Base-by-base conservation (phyloP, 179 eudicot genomes). In the Drosera spatulata region DNA sequence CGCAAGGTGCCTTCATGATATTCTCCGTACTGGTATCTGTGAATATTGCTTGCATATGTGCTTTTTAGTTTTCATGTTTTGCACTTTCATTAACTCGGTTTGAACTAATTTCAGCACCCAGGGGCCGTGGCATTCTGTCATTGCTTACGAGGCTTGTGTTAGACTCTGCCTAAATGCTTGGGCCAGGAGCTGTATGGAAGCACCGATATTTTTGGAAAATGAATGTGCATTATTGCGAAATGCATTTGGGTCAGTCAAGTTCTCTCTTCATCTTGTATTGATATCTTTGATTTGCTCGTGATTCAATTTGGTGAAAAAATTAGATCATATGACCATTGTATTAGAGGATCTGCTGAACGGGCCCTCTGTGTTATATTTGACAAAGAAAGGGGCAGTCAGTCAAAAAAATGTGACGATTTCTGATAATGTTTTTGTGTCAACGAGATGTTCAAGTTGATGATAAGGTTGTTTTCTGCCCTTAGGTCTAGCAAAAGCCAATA, bases 121-220 rank as follows among this genome's bases (percentile, higher is more conserved):
- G 66, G 99, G 97, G 56, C 84, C 93, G 9, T 94, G 99, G 99
- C 81, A 80, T 72, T 80, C 77, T 61, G 90, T 94, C 58, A 71
- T 94, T 59, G 84, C 99, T 37, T 94, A 94, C 67, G 99, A 94
- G 69, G 99, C 99, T 50, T 94, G 97, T 72, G 91, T 87, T 61
- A 83, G 99, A 52, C 83, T 94, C 10, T 94, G 99, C 74, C 97
- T 94, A 50, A 83, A 94, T 76, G 89, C 99, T 44, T 94, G 99
- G 99, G 95, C 96, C 48, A 90, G 82, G 73, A 85, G 94, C 55
- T 85, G 96, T 70, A 75, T 76, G 81, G 96, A 90, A 78, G 99
- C 99, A 54, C 99, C 99, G 11, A 61, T 74, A 43, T 94, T 94
- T 68, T 72, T 94, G 63, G 95, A 90, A 72, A 94, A 83, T 66